These are phyloP conservation scores for Citeromyces hawaiiensis DNA, from an alignment of 1,139 yeast genomes.

Conservation along the genomic window DNA sequence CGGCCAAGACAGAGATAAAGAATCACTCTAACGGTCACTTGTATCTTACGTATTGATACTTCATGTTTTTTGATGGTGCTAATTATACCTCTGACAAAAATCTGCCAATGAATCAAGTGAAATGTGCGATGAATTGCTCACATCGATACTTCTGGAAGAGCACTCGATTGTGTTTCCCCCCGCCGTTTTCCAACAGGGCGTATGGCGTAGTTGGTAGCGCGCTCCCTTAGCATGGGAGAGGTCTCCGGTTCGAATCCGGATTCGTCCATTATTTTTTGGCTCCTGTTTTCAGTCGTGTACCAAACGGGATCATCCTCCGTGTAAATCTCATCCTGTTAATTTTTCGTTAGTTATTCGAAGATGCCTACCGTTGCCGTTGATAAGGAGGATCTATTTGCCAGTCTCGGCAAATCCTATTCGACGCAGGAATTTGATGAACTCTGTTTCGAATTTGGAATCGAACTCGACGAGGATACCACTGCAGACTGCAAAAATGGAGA, in stretches of 20 bases:
- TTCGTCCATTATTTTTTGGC: slow-evolving; percentile 46
- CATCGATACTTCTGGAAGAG: no score
- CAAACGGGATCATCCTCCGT: not conserved
- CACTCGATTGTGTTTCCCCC: no score
- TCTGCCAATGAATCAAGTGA: no score
- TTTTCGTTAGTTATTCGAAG: slow-evolving; percentile 5
- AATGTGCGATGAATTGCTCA: no score
- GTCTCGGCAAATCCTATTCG: slow-evolving; percentile 70
- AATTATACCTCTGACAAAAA: no score
- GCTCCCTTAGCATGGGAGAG: slow-evolving; percentile 85
- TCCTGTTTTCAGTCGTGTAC: not conserved
- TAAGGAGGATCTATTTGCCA: slow-evolving; percentile 77
- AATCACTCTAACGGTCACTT: no score
- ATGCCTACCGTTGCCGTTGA: slow-evolving; percentile 98
- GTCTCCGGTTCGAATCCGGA: slow-evolving; percentile 87
- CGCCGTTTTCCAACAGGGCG: slow-evolving; percentile 57
- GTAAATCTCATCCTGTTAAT: not conserved
- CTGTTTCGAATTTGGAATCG: slow-evolving; percentile 96
- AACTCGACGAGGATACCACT: slow-evolving; percentile 90
- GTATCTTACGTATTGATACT: no score
- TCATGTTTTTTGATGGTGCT: no score
- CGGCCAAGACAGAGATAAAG: no score
- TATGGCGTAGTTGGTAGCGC: slow-evolving; percentile 93
- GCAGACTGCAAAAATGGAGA: slow-evolving; percentile 69
- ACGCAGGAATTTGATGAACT: slow-evolving; percentile 92